These are phyloP conservation scores for Pilatotrama ljubarskyi DNA, from an alignment of 768 basidiomycete species.

Conservation along the genomic window DNA sequence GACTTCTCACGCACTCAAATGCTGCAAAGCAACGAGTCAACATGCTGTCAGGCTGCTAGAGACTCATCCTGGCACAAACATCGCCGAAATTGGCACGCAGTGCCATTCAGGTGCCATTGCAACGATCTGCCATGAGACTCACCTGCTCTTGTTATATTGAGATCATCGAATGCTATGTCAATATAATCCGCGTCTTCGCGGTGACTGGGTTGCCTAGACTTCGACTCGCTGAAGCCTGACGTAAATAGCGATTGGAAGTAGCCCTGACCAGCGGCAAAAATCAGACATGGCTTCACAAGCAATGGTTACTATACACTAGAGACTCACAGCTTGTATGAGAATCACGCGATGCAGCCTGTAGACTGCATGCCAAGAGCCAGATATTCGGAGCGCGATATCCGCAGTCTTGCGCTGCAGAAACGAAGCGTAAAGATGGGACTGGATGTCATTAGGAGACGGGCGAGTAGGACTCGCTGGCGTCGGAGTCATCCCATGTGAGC, in stretches of 20 bases:
- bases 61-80: background rate
- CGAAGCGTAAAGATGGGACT: slow-evolving; percentile 74
- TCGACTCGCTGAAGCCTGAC: slow-evolving; percentile 70
- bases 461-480: slow-evolving; percentile 32
- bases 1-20: slow-evolving; percentile 71
- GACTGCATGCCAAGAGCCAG: slow-evolving; percentile 66
- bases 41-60: background rate
- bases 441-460: slow-evolving; percentile 56
- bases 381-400: slow-evolving; percentile 74
- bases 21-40: slow-evolving; percentile 44
- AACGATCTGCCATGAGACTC: slow-evolving; percentile 30
- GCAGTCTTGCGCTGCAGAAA: slow-evolving; percentile 72
- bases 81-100: background rate
- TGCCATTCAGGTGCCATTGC: background rate
- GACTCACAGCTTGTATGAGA: slow-evolving; percentile 80
- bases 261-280: slow-evolving; percentile 47
- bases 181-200: slow-evolving; percentile 52
- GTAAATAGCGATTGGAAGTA: slow-evolving; percentile 91
- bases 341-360: slow-evolving; percentile 85
- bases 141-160: slow-evolving; percentile 88
- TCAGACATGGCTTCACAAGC: background rate
- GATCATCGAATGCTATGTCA: slow-evolving; percentile 75
- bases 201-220: slow-evolving; percentile 23
- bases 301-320: background rate
- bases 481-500: slow-evolving; percentile 21